Conservation (phyloP, 23 red algal species). For the Gracilaria domingensis region DNA sequence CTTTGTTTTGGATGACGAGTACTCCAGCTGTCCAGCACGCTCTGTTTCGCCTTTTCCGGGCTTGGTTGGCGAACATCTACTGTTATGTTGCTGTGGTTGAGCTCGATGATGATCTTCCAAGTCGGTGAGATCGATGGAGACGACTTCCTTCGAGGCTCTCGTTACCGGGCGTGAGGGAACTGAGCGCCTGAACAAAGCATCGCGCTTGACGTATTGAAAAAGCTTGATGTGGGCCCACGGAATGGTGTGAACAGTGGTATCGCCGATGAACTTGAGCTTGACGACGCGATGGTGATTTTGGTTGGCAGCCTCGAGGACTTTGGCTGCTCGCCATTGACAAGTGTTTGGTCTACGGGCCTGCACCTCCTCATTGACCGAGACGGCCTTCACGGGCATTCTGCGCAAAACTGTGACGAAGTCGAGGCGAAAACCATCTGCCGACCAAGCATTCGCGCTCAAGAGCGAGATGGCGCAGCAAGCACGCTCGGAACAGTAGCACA, state of each 20-base stretch:
- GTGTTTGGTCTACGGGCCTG: constrained; percentile 39
- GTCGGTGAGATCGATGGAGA: constrained; percentile 36
- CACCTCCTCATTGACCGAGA: constrained; percentile 33
- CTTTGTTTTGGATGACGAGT: constrained; percentile 3
- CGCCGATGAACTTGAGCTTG: constrained; percentile 35
- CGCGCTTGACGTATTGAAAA: neutral
- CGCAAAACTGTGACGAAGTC: neutral
- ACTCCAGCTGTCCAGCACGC: neutral
- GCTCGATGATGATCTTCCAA: neutral
- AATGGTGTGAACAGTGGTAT: constrained; percentile 21
- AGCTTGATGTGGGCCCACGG: constrained; percentile 28
- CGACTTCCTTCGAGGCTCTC: neutral
- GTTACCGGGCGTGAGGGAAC: neutral
- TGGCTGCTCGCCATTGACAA: constrained; percentile 32
- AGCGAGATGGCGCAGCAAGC: neutral
- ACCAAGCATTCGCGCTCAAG: constrained; percentile 3
- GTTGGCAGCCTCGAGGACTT: constrained; percentile 32
- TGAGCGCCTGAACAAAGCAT: neutral
- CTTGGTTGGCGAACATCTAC: neutral
- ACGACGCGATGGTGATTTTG: neutral
- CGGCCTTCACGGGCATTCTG: constrained; percentile 24
- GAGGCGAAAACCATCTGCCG: constrained; percentile 7
- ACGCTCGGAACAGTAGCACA: neutral
- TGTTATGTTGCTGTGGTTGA: neutral
- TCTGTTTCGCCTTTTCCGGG: neutral